Evolutionary conservation across 129 eudicot species (phyloP), one percentile per base, ranked within the genome.

Genomic region (Flaveria bidentis): DNA sequence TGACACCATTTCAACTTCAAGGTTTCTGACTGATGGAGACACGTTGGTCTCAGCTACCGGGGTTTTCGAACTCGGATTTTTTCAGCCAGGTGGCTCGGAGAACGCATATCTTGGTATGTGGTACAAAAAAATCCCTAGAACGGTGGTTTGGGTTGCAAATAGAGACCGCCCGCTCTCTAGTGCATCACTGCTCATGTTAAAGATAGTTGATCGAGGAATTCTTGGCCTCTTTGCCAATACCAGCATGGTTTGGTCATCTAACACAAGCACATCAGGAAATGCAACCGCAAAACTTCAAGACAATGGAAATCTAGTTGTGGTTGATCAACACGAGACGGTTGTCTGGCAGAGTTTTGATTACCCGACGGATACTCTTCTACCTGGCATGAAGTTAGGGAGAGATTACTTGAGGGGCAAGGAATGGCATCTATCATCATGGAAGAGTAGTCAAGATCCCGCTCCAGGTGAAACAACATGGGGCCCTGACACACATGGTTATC

Each of bases 141-240:
- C 75, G 36, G 81, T 77, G 30, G 75, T 77, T 52, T 77, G 81
- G 81, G 81, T 77, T 14, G 81, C 81, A 11, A 77, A 77, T 26
- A 67, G 81, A 53, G 45, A 77, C 56, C 5, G 12, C 13, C 58
- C 58, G 12, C 26, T 53, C 25, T 13, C 46, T 0, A 4, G 28
- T 36, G 13, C 67, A 7, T 39, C 81, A 4, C 15, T 20, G 22
- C 17, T 44, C 30, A 28, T 20, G 58, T 77, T 67, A 77, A 53
- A 41, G 57, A 52, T 77, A 1, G 1, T 26, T 15, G 67, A 28
- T 41, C 39, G 5, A 5, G 81, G 75, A 36, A 55, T 20, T 53
- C 75, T 77, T 8, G 58, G 46, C 30, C 81, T 77, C 17, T 22
- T 44, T 5, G 39, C n/a, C 46, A 68, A 56, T 67, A 67, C 2